A percentile compares a stretch with the other conserved stretches of the same genome.
These are phyloP conservation scores for Paraphaeosphaeria minitans DNA, from an alignment of 2,329 filamentous ascomycete genomes.

Conservation along the genomic window DNA sequence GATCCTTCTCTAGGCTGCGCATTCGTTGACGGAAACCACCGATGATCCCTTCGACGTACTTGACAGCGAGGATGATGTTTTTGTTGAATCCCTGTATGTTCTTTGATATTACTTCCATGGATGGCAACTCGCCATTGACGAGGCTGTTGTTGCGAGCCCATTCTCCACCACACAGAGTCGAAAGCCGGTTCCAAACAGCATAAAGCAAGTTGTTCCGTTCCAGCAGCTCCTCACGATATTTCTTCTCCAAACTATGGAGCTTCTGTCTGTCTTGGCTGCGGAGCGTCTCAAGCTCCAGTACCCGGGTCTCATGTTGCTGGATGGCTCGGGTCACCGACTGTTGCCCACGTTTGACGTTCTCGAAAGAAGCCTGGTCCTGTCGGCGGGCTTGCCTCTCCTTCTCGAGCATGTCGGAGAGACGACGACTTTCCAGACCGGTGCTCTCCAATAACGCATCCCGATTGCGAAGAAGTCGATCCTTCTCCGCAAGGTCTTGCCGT, in stretches of 20 bases:
- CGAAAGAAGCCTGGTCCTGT: conserved; percentile 84
- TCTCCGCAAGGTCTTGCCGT: conserved; percentile 81
- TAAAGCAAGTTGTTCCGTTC: conserved; percentile 90
- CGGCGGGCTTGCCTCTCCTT: conserved; percentile 86
- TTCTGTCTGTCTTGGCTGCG: conserved; percentile 78
- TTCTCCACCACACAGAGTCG: conserved; percentile 82
- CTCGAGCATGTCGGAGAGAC: conserved; percentile 84
- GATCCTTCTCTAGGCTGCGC: conserved; percentile 81
- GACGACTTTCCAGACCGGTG: conserved; percentile 82
- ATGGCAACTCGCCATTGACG: conserved; percentile 85
- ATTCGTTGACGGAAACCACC: conserved; percentile 79
- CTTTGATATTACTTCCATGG: conserved; percentile 81
- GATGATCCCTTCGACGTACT: conserved; percentile 82
- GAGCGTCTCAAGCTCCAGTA: conserved; percentile 82
- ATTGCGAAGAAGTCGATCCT: conserved; percentile 86
- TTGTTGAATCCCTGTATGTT: conserved; percentile 88
- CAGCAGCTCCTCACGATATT: conserved; percentile 82
- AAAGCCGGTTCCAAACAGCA: conserved; percentile 87
- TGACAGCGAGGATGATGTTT: conserved; percentile 85
- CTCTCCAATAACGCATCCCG: conserved; percentile 87
- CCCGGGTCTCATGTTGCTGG: conserved; percentile 80
- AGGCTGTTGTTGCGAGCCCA: conserved; percentile 90
- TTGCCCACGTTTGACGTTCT: conserved; percentile 85
- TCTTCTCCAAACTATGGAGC: conserved; percentile 74
- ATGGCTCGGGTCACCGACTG: conserved; percentile 86